Evolutionary conservation across 176 grass and related monocot genomes (phyloP), one percentile per base, ranked within the genome.

Genomic region (barley (Hordeum vulgare)): DNA sequence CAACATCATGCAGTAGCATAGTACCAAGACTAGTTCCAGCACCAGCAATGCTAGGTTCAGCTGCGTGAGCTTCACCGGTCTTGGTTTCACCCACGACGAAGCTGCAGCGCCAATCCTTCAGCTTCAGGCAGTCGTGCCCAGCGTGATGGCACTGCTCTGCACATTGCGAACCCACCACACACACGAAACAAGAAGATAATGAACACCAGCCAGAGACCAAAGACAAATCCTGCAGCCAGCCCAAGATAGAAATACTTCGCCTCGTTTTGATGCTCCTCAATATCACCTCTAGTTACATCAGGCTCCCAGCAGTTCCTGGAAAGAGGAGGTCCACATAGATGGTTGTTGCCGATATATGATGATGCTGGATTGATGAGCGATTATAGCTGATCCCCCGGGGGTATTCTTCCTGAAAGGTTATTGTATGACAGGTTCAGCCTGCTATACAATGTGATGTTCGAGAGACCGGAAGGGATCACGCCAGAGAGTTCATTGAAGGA

Each of bases 381-480:
- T 21, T 66, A 35, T 0, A 86, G 65, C 61, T 90, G 83, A 8
- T 65, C 18, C 0, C 80, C 84, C 4, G 51, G 61, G 6, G 85
- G 85, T 53, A 87, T 81, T 44, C 13, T 66, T 75, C 81, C 85
- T 2, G 85, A 91, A 15, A 87, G 53, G n/a, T 91, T 81, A n/a
- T 91, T 91, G 25, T 84, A 62, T 0, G 89, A 84, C 0, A 84
- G 57, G 63, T 87, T 81, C 35, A 87, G 4, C 9, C 6, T 68
- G 65, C 65, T 68, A 12, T 37, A 68, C 20, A 0, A 2, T 20
- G 34, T 37, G 9, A 68, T 68, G 1, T 68, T 9, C 1, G 65
- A 84, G 10, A 18, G 2, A 44, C 62, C 9, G 0, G 64, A 28
- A 15, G n/a, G 89, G 42, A 91, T 91, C 6, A 51, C 33, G 1